Percentiles rank a stretch among this genome's conserved stretches.
Conservation (phyloP, 208 protist genomes). For the Acanthamoeba sp. region DNA sequence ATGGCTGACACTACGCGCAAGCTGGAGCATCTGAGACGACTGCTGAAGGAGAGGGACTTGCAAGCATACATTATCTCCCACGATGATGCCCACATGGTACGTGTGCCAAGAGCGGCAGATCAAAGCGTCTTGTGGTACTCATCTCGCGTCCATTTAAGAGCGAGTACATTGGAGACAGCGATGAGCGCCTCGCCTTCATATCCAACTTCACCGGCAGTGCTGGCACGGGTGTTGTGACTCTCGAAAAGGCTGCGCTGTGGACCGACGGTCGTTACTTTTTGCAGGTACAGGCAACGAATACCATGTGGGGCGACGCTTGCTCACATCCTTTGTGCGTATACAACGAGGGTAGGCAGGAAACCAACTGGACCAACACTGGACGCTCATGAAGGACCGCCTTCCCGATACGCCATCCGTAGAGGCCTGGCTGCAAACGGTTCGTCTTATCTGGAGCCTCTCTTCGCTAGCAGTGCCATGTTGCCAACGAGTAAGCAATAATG, state of each 20-base stretch:
- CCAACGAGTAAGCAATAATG: not conserved
- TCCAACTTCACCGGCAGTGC: conserved; percentile 96
- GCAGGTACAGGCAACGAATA: too few species aligned
- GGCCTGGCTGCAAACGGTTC: conserved; percentile 74
- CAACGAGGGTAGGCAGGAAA: conserved; percentile 30
- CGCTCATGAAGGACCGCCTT: conserved; percentile 85
- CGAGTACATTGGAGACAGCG: conserved; percentile 95
- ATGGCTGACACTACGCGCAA: conserved; percentile 41
- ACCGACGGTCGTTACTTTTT: conserved; percentile 98
- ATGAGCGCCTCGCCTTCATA: conserved; percentile 95
- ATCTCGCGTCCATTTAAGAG: conserved; percentile 36
- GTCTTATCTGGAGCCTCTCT: not conserved
- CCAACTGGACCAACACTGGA: conserved; percentile 77
- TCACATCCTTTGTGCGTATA: not conserved
- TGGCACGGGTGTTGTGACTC: conserved; percentile 90
- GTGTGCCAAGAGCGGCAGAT: too few species aligned
- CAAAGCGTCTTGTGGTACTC: not conserved
- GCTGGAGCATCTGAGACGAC: conserved; percentile 87
- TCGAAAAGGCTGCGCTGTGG: conserved; percentile 92
- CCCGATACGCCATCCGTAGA: conserved; percentile 77
- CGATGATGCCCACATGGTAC: conserved; percentile 94
- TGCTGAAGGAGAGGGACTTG: conserved; percentile 90
- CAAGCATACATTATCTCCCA: conserved; percentile 93
- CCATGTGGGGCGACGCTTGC: not conserved
- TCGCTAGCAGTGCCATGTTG: not conserved